Conservation (phyloP, 2,329 filamentous ascomycete species). For the Epicoccum sorghinum region DNA sequence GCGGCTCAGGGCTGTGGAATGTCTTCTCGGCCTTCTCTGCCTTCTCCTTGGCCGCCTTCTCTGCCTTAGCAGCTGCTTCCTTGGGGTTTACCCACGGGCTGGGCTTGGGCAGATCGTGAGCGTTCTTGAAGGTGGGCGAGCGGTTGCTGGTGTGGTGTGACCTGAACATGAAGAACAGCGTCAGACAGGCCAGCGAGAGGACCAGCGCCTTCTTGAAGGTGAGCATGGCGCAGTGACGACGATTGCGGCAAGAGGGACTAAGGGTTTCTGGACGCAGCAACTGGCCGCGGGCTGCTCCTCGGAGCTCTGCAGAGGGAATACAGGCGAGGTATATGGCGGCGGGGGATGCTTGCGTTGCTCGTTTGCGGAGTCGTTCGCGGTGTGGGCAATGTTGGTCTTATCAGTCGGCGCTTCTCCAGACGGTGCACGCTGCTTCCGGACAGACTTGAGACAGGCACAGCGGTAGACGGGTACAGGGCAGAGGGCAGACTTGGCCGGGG, state of each 20-base stretch:
- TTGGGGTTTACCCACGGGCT: conserved; percentile 41
- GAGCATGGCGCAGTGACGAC: conserved; percentile 63
- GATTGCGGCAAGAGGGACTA: background rate
- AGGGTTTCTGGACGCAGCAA: background rate
- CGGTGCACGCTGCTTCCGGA: conserved; percentile 8
- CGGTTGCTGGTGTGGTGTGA: conserved; percentile 57
- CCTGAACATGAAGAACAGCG: conserved; percentile 72
- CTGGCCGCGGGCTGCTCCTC: background rate
- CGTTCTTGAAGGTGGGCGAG: conserved; percentile 41
- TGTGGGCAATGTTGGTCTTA: conserved; percentile 4
- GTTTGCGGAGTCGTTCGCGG: background rate
- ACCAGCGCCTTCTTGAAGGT: conserved; percentile 78
- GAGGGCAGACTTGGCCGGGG: background rate
- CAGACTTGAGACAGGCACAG: background rate
- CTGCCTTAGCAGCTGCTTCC: conserved; percentile 20
- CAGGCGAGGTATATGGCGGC: background rate
- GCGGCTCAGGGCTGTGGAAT: conserved; percentile 38
- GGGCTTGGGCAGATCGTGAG: conserved; percentile 45
- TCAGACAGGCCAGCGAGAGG: conserved; percentile 71
- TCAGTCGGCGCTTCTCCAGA: conserved; percentile 5
- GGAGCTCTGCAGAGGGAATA: background rate
- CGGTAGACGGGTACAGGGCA: background rate
- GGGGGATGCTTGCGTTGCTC: background rate
- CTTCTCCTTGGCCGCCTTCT: conserved; percentile 11
- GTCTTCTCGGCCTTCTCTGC: conserved; percentile 30